These are phyloP conservation scores for Aphanomyces stellatus DNA, from an alignment of 352 stramenopile species.

Conservation along the genomic window DNA sequence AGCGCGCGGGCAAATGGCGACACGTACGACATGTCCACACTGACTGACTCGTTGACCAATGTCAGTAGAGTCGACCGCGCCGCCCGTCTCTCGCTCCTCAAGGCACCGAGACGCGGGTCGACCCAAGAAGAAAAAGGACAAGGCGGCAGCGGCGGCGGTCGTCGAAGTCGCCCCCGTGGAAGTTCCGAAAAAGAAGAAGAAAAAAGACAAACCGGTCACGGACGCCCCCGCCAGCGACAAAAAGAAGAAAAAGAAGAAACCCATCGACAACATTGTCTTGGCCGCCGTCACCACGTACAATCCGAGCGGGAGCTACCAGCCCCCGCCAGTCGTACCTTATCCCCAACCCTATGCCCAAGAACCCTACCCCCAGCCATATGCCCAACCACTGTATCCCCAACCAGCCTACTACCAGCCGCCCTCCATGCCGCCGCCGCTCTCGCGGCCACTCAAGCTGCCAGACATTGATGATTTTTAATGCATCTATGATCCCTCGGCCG, in stretches of 20 bases:
- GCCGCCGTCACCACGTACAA: not conserved
- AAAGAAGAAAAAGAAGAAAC: not conserved
- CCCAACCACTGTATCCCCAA: not conserved
- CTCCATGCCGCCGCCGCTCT: not conserved
- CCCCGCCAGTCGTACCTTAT: too few species aligned
- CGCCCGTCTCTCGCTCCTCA: too few species aligned
- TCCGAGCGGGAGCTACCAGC: not conserved
- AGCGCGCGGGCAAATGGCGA: not conserved
- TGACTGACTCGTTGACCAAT: not conserved
- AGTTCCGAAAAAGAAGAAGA: not conserved
- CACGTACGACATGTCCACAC: too few species aligned
- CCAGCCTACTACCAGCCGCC: not conserved
- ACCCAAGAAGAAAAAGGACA: slow-evolving; percentile 11
- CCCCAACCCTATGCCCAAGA: not conserved
- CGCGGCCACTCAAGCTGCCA: not conserved
- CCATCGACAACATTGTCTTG: not conserved
- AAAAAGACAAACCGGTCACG: not conserved
- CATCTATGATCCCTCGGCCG: not conserved
- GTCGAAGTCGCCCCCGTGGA: not conserved
- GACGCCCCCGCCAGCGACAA: not conserved
- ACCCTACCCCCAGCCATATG: not conserved
- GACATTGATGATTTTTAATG: slow-evolving; percentile 6
- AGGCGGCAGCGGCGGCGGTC: not conserved
- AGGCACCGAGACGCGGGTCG: too few species aligned
- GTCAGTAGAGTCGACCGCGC: too few species aligned